Evolutionary conservation across 2,329 filamentous ascomycete genomes (phyloP).

Genomic region (Alternaria dauci): DNA sequence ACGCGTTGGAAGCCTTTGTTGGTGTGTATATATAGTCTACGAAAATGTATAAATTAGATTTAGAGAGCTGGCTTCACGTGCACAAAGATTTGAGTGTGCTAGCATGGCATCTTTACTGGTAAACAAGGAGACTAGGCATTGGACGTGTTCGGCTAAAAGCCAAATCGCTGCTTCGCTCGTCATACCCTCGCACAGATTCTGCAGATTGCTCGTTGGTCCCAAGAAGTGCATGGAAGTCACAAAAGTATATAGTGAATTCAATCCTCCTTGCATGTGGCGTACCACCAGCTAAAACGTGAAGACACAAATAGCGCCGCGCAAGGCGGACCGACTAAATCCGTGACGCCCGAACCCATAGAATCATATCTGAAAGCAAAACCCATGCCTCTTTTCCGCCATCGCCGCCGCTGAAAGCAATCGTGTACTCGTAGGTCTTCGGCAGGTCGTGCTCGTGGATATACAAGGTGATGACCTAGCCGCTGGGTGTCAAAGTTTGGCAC

Average conservation of each 20-base stretch:
- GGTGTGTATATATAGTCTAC: constrained; percentile 8
- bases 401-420: constrained; percentile 28
- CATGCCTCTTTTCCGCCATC: constrained; percentile 28
- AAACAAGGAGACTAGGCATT: background rate
- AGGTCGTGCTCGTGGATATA: constrained; percentile 13
- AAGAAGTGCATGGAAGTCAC: background rate
- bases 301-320: constrained; percentile 30
- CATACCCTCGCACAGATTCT: background rate
- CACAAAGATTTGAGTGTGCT: background rate
- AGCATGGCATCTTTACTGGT: background rate
- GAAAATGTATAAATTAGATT: constrained; percentile 5
- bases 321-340: constrained; percentile 32
- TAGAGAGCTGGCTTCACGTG: background rate
- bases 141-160: background rate
- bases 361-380: constrained; percentile 28
- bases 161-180: background rate
- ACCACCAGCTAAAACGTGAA: constrained; percentile 34
- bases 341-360: constrained; percentile 43
- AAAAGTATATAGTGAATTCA: constrained; percentile 18
- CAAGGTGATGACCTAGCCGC: constrained; percentile 1
- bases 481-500: constrained; percentile 6
- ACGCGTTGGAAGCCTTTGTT: background rate
- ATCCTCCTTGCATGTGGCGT: constrained; percentile 23
- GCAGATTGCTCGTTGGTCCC: background rate
- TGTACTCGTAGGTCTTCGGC: constrained; percentile 18